These are phyloP conservation scores for Leccinum truebloodii DNA, from an alignment of 768 basidiomycete genomes.

Conservation along the genomic window DNA sequence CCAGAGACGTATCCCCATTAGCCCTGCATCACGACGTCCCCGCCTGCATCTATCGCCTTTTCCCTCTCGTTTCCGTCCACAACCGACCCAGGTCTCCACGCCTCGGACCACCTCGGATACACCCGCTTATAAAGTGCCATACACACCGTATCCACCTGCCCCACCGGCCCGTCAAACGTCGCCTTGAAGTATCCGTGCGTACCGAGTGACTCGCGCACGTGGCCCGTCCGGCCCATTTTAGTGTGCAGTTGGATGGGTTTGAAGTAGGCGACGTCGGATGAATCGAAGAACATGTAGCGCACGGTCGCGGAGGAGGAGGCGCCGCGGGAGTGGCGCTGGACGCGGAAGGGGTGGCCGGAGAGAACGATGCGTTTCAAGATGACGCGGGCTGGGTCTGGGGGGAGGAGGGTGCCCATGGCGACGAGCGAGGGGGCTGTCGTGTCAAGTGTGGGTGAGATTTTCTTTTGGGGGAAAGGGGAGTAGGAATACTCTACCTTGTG, in stretches of 20 bases:
- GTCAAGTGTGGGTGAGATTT: neutral
- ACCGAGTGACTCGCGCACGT: conserved; percentile 89
- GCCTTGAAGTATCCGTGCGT: conserved; percentile 99
- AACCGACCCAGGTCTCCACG: conserved; percentile 40
- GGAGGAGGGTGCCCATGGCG: conserved; percentile 84
- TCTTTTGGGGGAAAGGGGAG: neutral
- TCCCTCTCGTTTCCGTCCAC: neutral
- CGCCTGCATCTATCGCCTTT: conserved; percentile 1
- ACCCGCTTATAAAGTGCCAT: conserved; percentile 95
- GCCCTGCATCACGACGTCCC: conserved; percentile 32
- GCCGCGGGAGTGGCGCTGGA: conserved; percentile 83
- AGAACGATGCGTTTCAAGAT: conserved; percentile 93
- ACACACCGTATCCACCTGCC: conserved; percentile 96
- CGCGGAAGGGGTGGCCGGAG: conserved; percentile 95
- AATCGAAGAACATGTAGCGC: conserved; percentile 98
- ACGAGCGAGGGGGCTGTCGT: conserved; percentile 75
- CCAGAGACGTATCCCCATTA: neutral
- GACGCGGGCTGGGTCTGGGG: conserved; percentile 88
- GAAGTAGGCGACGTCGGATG: conserved; percentile 91
- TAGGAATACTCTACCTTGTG: conserved; percentile 50
- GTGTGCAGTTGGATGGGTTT: conserved; percentile 92
- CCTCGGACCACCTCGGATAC: conserved; percentile 81
- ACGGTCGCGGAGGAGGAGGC: conserved; percentile 64
- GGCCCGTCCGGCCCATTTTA: conserved; percentile 86
- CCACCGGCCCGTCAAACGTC: conserved; percentile 88